Conservation (phyloP, 768 basidiomycete genomes). For the Suillus americanus region DNA sequence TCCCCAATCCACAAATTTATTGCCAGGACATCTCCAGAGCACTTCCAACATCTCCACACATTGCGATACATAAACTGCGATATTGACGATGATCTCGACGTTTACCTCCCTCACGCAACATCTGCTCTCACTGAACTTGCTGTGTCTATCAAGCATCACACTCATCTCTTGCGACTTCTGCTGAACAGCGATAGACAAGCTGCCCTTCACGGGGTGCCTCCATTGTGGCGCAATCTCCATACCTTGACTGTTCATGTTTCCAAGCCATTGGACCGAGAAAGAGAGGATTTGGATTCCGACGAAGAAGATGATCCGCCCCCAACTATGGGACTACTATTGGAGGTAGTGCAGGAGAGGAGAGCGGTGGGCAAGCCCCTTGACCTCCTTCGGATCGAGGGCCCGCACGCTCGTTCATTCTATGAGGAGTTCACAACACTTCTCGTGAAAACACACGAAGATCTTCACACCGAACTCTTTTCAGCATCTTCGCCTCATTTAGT, state of each 20-base stretch:
- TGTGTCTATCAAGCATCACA: conserved; percentile 31
- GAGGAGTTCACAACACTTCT: conserved; percentile 24
- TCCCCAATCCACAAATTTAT: conserved; percentile 37
- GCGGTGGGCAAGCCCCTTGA: conserved; percentile 28
- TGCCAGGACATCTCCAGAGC: conserved; percentile 34
- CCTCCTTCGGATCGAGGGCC: conserved; percentile 27
- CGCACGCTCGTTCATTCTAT: conserved; percentile 23
- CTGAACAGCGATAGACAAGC: conserved; percentile 36
- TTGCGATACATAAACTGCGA: conserved; percentile 35
- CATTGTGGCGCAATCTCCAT: conserved; percentile 31
- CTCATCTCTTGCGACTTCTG: conserved; percentile 31
- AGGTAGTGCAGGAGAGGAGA: conserved; percentile 31
- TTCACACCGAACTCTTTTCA: conserved; percentile 21
- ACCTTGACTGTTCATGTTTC: conserved; percentile 28
- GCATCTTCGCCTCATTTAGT: conserved; percentile 11
- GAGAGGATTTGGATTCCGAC: conserved; percentile 31
- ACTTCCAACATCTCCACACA: conserved; percentile 30
- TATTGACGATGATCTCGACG: conserved; percentile 35
- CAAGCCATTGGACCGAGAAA: conserved; percentile 29
- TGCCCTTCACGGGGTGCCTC: conserved; percentile 29
- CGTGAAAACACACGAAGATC: conserved; percentile 26
- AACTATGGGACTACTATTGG: conserved; percentile 29
- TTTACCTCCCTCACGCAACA: conserved; percentile 32
- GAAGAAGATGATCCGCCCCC: conserved; percentile 33
- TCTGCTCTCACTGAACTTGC: conserved; percentile 36